These are phyloP conservation scores for Agrostemma githago DNA, from an alignment of 148 eudicot species.

Conservation along the genomic window DNA sequence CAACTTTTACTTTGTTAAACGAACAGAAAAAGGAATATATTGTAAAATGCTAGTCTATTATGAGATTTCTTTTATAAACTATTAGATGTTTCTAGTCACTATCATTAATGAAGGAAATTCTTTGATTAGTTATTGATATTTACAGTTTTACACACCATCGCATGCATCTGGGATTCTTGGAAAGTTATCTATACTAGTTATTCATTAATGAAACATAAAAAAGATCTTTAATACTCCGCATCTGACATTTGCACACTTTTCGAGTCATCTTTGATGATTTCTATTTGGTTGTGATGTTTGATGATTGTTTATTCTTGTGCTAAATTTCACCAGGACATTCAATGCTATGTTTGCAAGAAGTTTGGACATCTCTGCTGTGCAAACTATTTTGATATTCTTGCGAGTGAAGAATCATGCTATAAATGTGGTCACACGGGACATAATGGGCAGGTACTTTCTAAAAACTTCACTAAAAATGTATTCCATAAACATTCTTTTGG, in stretches of 20 bases:
- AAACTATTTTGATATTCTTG: conserved; percentile 40
- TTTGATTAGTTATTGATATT: neutral
- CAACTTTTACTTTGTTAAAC: neutral
- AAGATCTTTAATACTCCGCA: neutral
- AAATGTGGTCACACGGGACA: conserved; percentile 93
- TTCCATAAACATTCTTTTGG: neutral
- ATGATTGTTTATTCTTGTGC: neutral
- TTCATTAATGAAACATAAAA: neutral
- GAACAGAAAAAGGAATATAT: neutral
- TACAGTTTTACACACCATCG: neutral
- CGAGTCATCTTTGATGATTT: neutral
- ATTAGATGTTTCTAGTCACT: neutral
- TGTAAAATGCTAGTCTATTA: neutral
- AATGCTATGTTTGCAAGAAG: conserved; percentile 77
- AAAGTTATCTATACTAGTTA: neutral
- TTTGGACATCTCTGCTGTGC: conserved; percentile 91
- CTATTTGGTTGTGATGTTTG: neutral
- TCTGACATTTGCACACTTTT: neutral
- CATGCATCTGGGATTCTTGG: neutral
- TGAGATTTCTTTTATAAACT: neutral
- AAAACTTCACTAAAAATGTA: neutral
- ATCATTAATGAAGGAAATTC: neutral
- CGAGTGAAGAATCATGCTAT: conserved; percentile 66
- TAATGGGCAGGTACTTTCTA: conserved; percentile 59
- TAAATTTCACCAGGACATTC: conserved; percentile 50